These are phyloP conservation scores for Kalanchoe fedtschenkoi DNA, from an alignment of 164 flowering plant genomes.

Conservation along the genomic window DNA sequence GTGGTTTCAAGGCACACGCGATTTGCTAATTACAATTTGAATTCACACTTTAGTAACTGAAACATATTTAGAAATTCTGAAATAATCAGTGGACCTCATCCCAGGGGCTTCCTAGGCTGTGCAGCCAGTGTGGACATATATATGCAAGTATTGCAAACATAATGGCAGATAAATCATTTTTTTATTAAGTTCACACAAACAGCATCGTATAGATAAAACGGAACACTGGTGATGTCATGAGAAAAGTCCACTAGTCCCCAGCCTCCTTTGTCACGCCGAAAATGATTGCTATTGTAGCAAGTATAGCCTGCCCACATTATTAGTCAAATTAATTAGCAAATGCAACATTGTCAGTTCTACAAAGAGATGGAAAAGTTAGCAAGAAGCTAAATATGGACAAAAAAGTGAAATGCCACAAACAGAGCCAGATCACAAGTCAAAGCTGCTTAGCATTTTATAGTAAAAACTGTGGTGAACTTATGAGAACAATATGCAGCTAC, in stretches of 20 bases:
- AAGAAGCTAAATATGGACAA: neutral
- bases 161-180: too few relatives aligned
- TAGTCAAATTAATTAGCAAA: neutral
- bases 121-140: too few relatives aligned
- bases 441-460: too few relatives aligned
- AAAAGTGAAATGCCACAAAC: neutral
- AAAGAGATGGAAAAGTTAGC: neutral
- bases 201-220: neutral
- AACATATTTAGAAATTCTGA: too few relatives aligned
- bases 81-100: too few relatives aligned
- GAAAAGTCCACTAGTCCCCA: slow-evolving; percentile 12
- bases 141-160: too few relatives aligned
- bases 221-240: neutral
- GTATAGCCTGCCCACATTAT: slow-evolving; percentile 22
- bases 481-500: neutral
- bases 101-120: too few relatives aligned
- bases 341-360: neutral
- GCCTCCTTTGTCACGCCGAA: slow-evolving; percentile 21
- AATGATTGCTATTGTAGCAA: slow-evolving; percentile 21
- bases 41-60: too few relatives aligned
- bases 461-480: neutral
- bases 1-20: too few relatives aligned
- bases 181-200: neutral
- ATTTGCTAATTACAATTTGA: too few relatives aligned
- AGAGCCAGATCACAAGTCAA: neutral